Evolutionary conservation across 2,329 filamentous ascomycete species (phyloP), one percentile per base, ranked within the genome.

Genomic region (Tolypocladium guangdongense): DNA sequence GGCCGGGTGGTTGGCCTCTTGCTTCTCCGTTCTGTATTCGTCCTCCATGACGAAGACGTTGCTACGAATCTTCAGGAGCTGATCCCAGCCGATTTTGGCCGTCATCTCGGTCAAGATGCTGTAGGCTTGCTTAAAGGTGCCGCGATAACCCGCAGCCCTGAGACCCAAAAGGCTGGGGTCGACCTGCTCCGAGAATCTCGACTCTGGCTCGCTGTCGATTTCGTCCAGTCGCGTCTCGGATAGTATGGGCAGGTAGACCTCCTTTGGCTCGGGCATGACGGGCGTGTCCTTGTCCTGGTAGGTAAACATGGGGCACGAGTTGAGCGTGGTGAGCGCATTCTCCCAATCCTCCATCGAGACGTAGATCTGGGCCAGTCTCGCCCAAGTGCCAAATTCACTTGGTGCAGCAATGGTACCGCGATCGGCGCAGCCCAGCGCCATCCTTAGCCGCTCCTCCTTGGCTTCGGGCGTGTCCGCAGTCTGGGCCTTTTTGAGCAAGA

Each of bases 41-140:
- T 99, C 93, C 68, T 99, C 93, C 93, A 99, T 99, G 49, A 99
- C 93, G 62, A 99, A 99, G 1, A 99, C 93, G 58, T 92, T 91
- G 73, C 92, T 97, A 60, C 93, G 82, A 63, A 95, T 96, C 70
- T 90, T 95, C 51, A 99, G 76, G 24, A 99, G 78, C 66, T 96
- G 90, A 63, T 99, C 93, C 93, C 93, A 99, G 39, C 93, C 93
- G 62, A 99, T 96, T 70, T 93, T 92, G 56, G 90, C 86, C 0
- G 92, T 95, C 76, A 99, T 92, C 67, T 96, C 92, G 0, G 93
- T 97, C 57, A 99, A 76, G 36, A 99, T 86, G 58, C 85, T 85
- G 72, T 99, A 99, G 1, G 93, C 93, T 66, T 96, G 89, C 64
- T 93, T 83, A 66, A 99, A 99, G 0, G 93, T 99, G 30, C 93